A percentile compares a stretch with the other conserved stretches of the same genome.
Conservation (phyloP, 495 filamentous ascomycete species). For the Neurospora sp. region DNA sequence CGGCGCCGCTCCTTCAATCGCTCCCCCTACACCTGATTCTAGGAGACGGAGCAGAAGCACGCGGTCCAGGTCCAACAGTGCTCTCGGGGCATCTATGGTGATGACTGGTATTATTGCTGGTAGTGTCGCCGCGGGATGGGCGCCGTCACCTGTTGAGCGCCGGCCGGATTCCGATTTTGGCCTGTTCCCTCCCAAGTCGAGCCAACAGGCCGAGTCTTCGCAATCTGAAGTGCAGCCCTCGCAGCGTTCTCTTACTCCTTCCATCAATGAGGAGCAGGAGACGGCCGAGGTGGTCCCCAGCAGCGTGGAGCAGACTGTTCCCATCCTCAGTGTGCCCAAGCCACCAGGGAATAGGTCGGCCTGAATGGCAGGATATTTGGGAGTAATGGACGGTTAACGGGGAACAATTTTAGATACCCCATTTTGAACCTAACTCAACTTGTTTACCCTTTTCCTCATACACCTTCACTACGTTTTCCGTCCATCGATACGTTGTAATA, state of each 20-base stretch:
- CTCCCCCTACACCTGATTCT: constrained; percentile 56
- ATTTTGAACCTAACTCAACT: neutral
- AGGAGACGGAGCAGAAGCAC: constrained; percentile 54
- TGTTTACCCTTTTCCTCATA: neutral
- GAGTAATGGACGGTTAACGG: neutral
- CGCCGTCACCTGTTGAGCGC: constrained; percentile 59
- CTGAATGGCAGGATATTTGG: neutral
- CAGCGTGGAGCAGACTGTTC: constrained; percentile 22
- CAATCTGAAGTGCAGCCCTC: constrained; percentile 13
- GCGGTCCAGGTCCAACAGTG: constrained; percentile 79
- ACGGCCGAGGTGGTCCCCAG: constrained; percentile 15
- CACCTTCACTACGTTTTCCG: neutral
- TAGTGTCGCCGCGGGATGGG: constrained; percentile 70
- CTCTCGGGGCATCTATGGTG: constrained; percentile 71
- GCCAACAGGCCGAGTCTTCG: neutral
- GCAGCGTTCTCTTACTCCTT: constrained; percentile 15
- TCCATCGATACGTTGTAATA: neutral
- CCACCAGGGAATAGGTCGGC: constrained; percentile 13
- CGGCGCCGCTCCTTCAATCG: constrained; percentile 36
- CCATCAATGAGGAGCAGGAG: constrained; percentile 30
- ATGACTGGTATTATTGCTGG: constrained; percentile 85
- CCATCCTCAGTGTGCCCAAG: constrained; percentile 31
- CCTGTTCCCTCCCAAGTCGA: constrained; percentile 9
- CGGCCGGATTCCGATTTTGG: constrained; percentile 19
- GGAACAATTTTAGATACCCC: neutral